These are phyloP conservation scores for Sonneratia alba DNA, from an alignment of 345 rosid genomes.

Conservation along the genomic window DNA sequence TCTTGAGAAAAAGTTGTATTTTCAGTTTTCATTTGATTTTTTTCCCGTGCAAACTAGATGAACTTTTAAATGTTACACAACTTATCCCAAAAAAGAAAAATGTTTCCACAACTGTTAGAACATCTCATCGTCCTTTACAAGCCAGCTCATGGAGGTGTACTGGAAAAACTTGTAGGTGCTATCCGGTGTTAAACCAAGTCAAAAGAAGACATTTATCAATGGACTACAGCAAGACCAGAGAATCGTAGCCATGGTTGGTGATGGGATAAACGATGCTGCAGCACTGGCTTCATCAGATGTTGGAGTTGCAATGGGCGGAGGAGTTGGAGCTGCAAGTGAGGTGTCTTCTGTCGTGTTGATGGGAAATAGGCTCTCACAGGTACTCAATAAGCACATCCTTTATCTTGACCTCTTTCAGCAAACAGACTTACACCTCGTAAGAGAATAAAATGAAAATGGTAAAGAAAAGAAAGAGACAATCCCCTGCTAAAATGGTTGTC, in stretches of 20 bases:
- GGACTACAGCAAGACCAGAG: conserved; percentile 64
- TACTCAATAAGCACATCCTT: conserved; percentile 10
- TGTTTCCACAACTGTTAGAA: background rate
- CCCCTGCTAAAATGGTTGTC: no score
- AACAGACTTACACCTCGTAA: background rate
- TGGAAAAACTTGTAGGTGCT: conserved; percentile 35
- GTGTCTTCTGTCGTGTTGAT: conserved; percentile 85
- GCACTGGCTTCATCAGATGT: conserved; percentile 85
- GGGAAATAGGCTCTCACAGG: conserved; percentile 91
- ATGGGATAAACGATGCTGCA: conserved; percentile 96
- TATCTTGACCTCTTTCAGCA: background rate
- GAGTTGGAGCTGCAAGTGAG: conserved; percentile 96
- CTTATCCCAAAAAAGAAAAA: no score
- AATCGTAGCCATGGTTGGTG: conserved; percentile 93
- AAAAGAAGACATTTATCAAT: conserved; percentile 60
- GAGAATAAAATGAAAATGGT: no score
- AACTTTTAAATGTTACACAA: background rate
- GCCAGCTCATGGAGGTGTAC: background rate
- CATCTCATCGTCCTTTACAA: background rate
- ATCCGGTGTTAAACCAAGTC: conserved; percentile 77
- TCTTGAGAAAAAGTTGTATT: background rate
- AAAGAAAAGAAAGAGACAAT: background rate
- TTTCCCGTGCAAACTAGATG: background rate
- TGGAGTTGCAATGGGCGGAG: conserved; percentile 93
- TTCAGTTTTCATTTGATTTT: background rate